A percentile compares a stretch with the other conserved stretches of the same genome.
These are phyloP conservation scores for Syzygium malaccense DNA, from an alignment of 441 rosid species.

Conservation along the genomic window DNA sequence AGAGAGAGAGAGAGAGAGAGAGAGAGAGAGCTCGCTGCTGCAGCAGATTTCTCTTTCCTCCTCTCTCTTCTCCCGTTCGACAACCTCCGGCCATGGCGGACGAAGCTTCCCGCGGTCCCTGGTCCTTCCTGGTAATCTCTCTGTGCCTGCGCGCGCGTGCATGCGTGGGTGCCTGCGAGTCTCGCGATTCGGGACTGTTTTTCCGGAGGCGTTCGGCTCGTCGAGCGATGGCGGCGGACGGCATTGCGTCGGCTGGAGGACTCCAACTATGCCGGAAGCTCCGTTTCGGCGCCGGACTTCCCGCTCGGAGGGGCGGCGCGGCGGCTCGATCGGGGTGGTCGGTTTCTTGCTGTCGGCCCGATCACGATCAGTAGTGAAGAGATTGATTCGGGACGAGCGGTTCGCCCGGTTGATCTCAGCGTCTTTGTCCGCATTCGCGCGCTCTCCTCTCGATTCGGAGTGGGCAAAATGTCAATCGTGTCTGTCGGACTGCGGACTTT, in stretches of 20 bases:
- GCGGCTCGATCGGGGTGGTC: neutral
- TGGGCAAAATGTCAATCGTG: neutral
- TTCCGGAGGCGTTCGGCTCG: neutral
- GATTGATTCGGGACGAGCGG: neutral
- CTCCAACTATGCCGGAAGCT: neutral
- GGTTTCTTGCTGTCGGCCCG: neutral
- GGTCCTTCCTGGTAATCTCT: constrained; percentile 71
- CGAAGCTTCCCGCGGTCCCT: constrained; percentile 68
- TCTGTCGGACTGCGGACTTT: neutral
- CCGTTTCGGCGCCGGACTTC: neutral
- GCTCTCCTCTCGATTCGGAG: neutral
- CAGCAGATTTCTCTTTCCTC: constrained; percentile 5
- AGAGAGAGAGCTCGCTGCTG: neutral
- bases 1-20: neutral
- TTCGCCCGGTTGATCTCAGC: neutral
- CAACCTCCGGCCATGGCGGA: constrained; percentile 39
- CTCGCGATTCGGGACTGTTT: neutral
- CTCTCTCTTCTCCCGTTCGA: constrained; percentile 1
- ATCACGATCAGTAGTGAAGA: neutral
- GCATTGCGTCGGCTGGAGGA: neutral
- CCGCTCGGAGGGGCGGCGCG: neutral
- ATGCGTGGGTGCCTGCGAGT: neutral
- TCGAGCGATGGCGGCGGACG: neutral
- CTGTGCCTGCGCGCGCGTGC: constrained; percentile 1
- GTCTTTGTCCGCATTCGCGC: neutral